Evolutionary conservation across 2,329 filamentous ascomycete species (phyloP), one percentile per base, ranked within the genome.

Genomic region (Trichophyton benhamiae): DNA sequence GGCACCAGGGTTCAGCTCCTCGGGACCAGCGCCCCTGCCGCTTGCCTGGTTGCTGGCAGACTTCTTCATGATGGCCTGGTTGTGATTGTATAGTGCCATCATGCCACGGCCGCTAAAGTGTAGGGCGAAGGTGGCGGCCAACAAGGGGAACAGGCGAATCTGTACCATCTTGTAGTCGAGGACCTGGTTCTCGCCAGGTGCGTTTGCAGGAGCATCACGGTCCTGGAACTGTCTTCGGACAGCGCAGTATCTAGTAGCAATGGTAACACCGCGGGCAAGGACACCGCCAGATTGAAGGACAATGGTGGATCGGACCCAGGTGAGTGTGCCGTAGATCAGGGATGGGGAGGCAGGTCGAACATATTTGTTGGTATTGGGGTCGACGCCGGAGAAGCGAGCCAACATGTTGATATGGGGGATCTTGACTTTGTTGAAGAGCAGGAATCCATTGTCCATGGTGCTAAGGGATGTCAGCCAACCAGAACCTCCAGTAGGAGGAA

Each of bases 121-220:
- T 11, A 91, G 78, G n/a, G 88, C 87, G 65, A 87, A 91, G 1
- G 86, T 87, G 1, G 87, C 82, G 0, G 87, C 87, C 7, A 91
- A 77, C 2, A 91, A 78, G 0, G 88, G 87, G 22, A 91, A 76
- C 1, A 91, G 77, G 57, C 88, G 82, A 68, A 87, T 82, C 71
- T 90, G 87, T 6, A 91, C 87, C 83, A 89, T 90, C 64, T 87
- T 88, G 74, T 91, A 91, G 77, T 91, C 87, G 30, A 91, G 77
- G 1, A 91, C 88, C 67, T 87, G 85, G 70, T 85, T 89, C 76
- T 91, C 88, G 3, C 82, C 83, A 25, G 76, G 71, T 64, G 80
- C 77, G 44, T 76, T 77, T 42, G 80, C 77, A 30, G 80, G 78
- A 4, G 84, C 82, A 72, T 90, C 87, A 3, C 83, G 82, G 67